Percentiles rank a stretch among this genome's conserved stretches.
phyloP scores from a whole-genome alignment of 208 protist genomes.

The Leishmania turanica region DNA sequence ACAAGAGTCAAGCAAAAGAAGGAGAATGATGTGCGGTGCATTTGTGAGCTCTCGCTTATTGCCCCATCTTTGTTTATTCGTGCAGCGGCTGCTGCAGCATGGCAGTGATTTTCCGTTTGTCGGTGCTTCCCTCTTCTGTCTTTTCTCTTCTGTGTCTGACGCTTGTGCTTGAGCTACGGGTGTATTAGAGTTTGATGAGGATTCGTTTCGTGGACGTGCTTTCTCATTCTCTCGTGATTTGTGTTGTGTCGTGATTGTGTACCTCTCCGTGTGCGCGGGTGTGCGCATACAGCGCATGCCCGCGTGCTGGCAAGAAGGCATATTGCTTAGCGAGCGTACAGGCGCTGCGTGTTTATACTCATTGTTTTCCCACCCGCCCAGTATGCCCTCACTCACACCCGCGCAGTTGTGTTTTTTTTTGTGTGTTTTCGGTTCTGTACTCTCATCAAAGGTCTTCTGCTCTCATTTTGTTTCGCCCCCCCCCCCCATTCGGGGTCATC shows the following conservation, averaged over 20 bases:
- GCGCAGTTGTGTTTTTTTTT: neutral
- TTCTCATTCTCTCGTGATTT: neutral
- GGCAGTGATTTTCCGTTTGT: neutral
- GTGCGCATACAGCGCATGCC: neutral
- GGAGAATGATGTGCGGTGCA: too few species aligned
- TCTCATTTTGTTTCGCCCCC: conserved; percentile 1
- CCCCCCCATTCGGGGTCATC: neutral
- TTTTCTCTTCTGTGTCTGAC: neutral
- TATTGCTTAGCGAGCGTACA: neutral
- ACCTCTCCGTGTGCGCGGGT: neutral
- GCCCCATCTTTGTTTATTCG: neutral
- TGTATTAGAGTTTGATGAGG: too few species aligned
- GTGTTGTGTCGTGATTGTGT: neutral
- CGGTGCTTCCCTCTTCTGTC: neutral
- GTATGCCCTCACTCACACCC: neutral
- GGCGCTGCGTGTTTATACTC: neutral
- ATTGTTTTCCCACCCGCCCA: neutral
- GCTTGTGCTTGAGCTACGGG: neutral
- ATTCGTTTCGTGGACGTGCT: too few species aligned
- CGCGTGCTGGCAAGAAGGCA: neutral
- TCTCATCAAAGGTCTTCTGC: neutral
- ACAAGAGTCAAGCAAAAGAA: neutral
- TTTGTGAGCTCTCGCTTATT: too few species aligned
- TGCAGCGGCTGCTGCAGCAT: neutral
- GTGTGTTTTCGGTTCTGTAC: neutral